Base-by-base conservation (phyloP, 1,284 basidiomycete species). In the Hymenochaete sp. region DNA sequence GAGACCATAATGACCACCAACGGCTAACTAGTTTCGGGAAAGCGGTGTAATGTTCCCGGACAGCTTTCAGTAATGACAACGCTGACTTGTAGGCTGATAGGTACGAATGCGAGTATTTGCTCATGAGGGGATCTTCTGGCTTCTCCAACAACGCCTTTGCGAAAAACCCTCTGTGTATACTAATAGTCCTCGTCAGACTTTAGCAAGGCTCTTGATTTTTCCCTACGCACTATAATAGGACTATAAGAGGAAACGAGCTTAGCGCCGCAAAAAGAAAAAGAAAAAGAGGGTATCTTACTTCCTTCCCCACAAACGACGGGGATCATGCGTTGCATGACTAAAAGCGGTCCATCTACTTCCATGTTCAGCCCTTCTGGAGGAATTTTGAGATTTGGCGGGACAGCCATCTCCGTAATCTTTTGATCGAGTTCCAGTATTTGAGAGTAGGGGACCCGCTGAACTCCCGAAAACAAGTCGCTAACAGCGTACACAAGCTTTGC, bases 141-240 rank as follows among this genome's bases (percentile, higher is more conserved):
- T 56, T 42, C 26, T 57, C 53, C 9, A 52, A 35, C 8, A 57
- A 18, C 16, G 56, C 55, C 25, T 53, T 50, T 4, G 54, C 50
- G 40, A 57, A 57, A 45, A 50, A 56, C 21, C 54, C 49, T 10
- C 56, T 52, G 42, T 57, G 56, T 5, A 57, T 44, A 40, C 52
- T 14, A 58, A 44, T 2, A 57, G 35, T 19, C 47, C 56, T 57
- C 24, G 14, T 14, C 4, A 18, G 16, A 37, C 14, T 16, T 38
- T 4, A 10, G 37, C 21, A 37, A 42, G 37, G n/a, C 22, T n/a
- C 16, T 6, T 41, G 10, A 29, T 16, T 9, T 10, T 16, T 26
- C n/a, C 8, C 28, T 29, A 29, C n/a, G n/a, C n/a, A n/a, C n/a
- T n/a, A n/a, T n/a, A n/a, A n/a, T n/a, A n/a, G n/a, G n/a, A n/a